A percentile compares a stretch with the other conserved stretches of the same genome.
phyloP scores from a whole-genome alignment of 805 yeast species.

The Hyphopichia homilentoma region DNA sequence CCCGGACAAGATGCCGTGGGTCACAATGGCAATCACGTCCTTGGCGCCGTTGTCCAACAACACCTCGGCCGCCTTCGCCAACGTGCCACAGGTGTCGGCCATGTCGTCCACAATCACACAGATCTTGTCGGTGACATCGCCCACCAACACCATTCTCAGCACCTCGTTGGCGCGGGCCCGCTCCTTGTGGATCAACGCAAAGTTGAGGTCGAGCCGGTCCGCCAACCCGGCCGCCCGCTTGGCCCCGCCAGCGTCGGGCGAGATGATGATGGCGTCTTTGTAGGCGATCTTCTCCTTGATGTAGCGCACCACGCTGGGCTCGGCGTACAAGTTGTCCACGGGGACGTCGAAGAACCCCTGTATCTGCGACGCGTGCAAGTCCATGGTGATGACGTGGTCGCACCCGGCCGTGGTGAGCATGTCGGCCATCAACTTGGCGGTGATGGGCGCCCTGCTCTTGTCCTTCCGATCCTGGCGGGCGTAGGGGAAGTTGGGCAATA shows the following conservation, averaged over 20 bases:
- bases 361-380: conserved; percentile 94
- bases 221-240: conserved; percentile 94
- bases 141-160: conserved; percentile 91
- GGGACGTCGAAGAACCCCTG: conserved; percentile 96
- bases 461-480: conserved; percentile 98
- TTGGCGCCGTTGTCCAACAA: conserved; percentile 77
- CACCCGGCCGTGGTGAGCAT: conserved; percentile 92
- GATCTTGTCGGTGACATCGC: conserved; percentile 80
- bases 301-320: conserved; percentile 82
- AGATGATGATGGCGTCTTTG: conserved; percentile 71
- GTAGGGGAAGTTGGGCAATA: conserved; percentile 92
- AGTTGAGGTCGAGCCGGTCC: conserved; percentile 84
- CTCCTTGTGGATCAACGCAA: conserved; percentile 95
- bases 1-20: conserved; percentile 92
- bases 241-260: conserved; percentile 99
- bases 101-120: conserved; percentile 92
- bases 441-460: conserved; percentile 92
- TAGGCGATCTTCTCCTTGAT: conserved; percentile 60
- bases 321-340: conserved; percentile 93
- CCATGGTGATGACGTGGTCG: conserved; percentile 94
- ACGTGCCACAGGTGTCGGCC: conserved; percentile 98
- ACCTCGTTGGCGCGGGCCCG: conserved; percentile 94
- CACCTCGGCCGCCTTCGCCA: conserved; percentile 91
- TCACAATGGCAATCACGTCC: conserved; percentile 86
- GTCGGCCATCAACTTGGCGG: conserved; percentile 92